A percentile compares a stretch with the other conserved stretches of the same genome.
Evolutionary conservation across 2,329 filamentous ascomycete species (phyloP).

Genomic region (Nothopassalora personata): DNA sequence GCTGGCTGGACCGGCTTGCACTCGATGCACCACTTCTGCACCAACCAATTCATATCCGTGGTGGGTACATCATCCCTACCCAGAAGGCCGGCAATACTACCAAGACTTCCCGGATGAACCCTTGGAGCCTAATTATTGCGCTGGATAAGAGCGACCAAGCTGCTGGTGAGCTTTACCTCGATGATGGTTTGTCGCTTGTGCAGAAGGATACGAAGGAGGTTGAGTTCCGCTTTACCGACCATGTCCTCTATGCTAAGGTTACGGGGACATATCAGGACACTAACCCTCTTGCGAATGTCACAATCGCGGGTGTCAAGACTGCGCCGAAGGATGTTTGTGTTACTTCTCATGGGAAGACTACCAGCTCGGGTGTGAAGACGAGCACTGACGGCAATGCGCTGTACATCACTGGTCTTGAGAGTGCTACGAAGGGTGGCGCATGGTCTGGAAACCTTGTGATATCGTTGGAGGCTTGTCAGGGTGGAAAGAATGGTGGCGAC

Average conservation of each 20-base stretch:
- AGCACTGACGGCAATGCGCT: constrained; percentile 9
- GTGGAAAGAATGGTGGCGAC: too few species aligned
- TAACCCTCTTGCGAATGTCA: constrained; percentile 27
- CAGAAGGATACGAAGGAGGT: constrained; percentile 53
- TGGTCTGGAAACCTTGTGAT: constrained; percentile 14
- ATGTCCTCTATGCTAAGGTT: constrained; percentile 18
- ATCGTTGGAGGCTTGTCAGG: neutral
- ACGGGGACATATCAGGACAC: constrained; percentile 20
- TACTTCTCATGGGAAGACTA: neutral
- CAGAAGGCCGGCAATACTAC: constrained; percentile 22
- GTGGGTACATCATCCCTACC: constrained; percentile 23
- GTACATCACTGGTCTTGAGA: constrained; percentile 16
- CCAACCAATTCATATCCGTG: constrained; percentile 25
- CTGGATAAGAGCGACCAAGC: constrained; percentile 5
- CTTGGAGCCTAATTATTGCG: constrained; percentile 18
- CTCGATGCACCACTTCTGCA: constrained; percentile 24
- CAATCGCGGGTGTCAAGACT: constrained; percentile 22
- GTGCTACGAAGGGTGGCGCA: constrained; percentile 13
- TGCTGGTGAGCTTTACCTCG: constrained; percentile 39
- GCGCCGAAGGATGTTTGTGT: constrained; percentile 6
- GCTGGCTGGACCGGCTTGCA: constrained; percentile 24
- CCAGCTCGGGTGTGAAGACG: constrained; percentile 5
- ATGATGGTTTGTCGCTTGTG: constrained; percentile 63
- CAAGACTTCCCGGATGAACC: constrained; percentile 13
- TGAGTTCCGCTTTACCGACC: constrained; percentile 19